phyloP scores from a whole-genome alignment of 139 green algal species.

The Picochlorum sp. region DNA sequence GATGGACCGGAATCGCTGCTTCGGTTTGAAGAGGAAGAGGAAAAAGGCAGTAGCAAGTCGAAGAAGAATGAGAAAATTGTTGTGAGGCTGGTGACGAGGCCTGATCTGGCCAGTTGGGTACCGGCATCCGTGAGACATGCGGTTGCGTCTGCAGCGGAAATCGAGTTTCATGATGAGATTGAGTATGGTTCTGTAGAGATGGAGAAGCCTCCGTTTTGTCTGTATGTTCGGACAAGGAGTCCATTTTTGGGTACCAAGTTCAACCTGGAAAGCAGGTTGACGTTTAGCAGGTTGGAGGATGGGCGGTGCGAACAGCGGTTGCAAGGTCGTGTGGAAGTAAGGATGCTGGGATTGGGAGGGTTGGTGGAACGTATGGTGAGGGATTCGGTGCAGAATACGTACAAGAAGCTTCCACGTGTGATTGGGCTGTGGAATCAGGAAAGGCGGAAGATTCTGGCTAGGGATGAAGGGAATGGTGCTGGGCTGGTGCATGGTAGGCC shows the following conservation, averaged over 20 bases:
- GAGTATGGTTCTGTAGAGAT: conserved; percentile 17
- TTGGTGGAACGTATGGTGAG: conserved; percentile 25
- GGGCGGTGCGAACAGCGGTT: conserved; percentile 5
- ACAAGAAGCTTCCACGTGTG: conserved; percentile 24
- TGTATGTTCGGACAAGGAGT: conserved; percentile 16
- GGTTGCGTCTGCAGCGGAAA: background rate
- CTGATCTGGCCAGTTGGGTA: conserved; percentile 24
- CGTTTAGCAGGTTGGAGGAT: background rate
- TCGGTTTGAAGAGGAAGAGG: conserved; percentile 13
- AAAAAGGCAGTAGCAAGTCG: conserved; percentile 3
- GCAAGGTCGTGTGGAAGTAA: conserved; percentile 13
- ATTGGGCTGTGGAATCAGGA: conserved; percentile 20
- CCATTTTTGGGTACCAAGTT: conserved; percentile 23
- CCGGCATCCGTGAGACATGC: background rate
- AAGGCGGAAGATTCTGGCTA: conserved; percentile 18
- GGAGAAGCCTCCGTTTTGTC: conserved; percentile 5
- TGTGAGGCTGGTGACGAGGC: conserved; percentile 28
- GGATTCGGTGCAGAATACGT: conserved; percentile 20
- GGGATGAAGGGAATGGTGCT: background rate
- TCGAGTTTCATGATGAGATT: conserved; percentile 15
- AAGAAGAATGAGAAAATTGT: background rate
- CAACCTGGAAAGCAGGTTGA: background rate
- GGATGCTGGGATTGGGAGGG: conserved; percentile 23
- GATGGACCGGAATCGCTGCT: too few relatives aligned
- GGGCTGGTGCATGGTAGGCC: conserved; percentile 25